Percentiles rank a stretch among this genome's conserved stretches.
Conservation (phyloP, 805 yeast species). For the Kuraishia hungarica region DNA sequence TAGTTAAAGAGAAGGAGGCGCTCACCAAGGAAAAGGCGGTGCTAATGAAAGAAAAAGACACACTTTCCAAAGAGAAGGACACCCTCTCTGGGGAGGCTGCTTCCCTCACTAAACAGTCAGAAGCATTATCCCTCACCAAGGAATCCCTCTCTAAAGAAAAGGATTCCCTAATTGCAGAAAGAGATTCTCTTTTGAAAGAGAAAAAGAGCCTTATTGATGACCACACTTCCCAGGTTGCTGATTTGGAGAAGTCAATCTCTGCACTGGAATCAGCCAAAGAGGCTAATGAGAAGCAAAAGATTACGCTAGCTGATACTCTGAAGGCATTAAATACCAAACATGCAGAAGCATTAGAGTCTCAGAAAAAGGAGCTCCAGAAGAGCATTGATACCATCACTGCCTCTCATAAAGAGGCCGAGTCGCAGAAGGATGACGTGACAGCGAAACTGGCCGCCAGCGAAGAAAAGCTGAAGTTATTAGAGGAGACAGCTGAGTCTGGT, state of each 20-base stretch:
- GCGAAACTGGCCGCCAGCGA: neutral
- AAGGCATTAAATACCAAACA: conserved; percentile 2
- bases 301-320: neutral
- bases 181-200: conserved; percentile 1
- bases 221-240: conserved; percentile 2
- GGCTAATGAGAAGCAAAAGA: neutral
- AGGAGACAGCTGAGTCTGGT: neutral
- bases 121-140: neutral
- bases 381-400: conserved; percentile 4
- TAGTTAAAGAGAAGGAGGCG: conserved; percentile 1
- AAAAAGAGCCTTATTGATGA: neutral
- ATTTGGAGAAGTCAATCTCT: neutral
- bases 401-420: neutral
- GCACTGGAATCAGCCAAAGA: neutral
- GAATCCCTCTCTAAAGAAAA: neutral
- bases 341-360: conserved; percentile 1
- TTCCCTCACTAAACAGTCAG: neutral
- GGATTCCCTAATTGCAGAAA: neutral
- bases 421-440: neutral
- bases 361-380: conserved; percentile 7
- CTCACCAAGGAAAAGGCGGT: conserved; percentile 8
- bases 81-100: neutral
- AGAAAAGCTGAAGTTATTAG: neutral
- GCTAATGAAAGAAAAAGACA: neutral
- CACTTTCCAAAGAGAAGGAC: neutral